Percentiles rank a stretch among this genome's conserved stretches.
phyloP scores from a whole-genome alignment of 2,329 filamentous ascomycete genomes.

The Trichophyton schoenleinii region DNA sequence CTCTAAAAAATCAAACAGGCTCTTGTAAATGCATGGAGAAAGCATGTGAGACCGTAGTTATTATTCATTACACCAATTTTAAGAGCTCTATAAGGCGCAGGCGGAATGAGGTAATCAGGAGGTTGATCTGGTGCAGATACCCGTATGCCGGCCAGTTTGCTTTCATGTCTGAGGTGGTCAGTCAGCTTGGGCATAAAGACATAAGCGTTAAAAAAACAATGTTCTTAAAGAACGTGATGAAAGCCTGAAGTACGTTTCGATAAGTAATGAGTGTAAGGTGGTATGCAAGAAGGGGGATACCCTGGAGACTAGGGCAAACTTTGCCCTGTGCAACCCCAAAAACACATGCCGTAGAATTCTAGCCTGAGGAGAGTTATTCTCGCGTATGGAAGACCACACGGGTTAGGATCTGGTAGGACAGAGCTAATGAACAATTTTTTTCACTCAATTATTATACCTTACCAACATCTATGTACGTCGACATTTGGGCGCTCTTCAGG shows the following conservation, averaged over 20 bases:
- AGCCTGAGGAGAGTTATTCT: not conserved
- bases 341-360: not conserved
- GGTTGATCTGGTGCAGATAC: not conserved
- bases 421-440: not conserved
- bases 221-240: not conserved
- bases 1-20: not conserved
- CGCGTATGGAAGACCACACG: not conserved
- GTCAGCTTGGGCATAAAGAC: not conserved
- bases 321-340: not conserved
- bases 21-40: not conserved
- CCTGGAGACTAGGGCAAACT: not conserved
- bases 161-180: not conserved
- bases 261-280: not conserved
- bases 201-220: not conserved
- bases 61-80: not conserved
- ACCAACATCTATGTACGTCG: not conserved
- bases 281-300: not conserved
- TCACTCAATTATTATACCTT: not conserved
- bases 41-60: not conserved
- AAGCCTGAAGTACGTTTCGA: not conserved
- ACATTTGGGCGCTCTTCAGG: not conserved
- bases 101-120: not conserved
- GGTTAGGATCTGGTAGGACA: not conserved
- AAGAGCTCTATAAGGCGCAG: not conserved
- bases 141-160: not conserved